These are phyloP conservation scores for Glycine tomentella DNA, from an alignment of 306 rosid species.

Conservation along the genomic window DNA sequence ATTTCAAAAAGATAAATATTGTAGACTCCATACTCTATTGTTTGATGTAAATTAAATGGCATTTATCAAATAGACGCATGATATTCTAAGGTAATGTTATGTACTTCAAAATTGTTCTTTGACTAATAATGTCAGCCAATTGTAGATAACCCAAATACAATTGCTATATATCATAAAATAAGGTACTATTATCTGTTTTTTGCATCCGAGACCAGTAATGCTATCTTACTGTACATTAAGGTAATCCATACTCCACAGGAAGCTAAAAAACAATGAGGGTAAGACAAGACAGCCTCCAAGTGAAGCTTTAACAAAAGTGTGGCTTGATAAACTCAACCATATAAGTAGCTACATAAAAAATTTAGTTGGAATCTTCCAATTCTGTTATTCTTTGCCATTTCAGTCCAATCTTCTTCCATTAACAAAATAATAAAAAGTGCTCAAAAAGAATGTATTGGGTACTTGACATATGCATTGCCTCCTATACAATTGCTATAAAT, in stretches of 20 bases:
- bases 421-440: constrained; percentile 22
- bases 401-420: constrained; percentile 13
- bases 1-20: constrained; percentile 7
- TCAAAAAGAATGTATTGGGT: constrained; percentile 1
- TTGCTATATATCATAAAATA: constrained; percentile 9
- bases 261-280: neutral
- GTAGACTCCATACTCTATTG: neutral
- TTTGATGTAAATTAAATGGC: constrained; percentile 16
- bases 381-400: neutral
- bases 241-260: constrained; percentile 4
- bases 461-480: neutral
- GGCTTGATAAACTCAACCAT: constrained; percentile 9
- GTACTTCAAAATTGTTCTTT: constrained; percentile 20
- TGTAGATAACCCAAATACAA: constrained; percentile 13
- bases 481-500: neutral
- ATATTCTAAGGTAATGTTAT: neutral
- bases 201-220: neutral
- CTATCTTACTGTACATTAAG: constrained; percentile 20
- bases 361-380: constrained; percentile 8
- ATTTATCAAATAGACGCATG: constrained; percentile 15
- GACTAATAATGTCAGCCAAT: constrained; percentile 31
- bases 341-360: constrained; percentile 12
- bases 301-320: constrained; percentile 17
- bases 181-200: constrained; percentile 11
- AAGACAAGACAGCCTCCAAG: constrained; percentile 19